Base-by-base conservation (phyloP, 805 yeast genomes). In the Metschnikowia chrysomelidarum region DNA sequence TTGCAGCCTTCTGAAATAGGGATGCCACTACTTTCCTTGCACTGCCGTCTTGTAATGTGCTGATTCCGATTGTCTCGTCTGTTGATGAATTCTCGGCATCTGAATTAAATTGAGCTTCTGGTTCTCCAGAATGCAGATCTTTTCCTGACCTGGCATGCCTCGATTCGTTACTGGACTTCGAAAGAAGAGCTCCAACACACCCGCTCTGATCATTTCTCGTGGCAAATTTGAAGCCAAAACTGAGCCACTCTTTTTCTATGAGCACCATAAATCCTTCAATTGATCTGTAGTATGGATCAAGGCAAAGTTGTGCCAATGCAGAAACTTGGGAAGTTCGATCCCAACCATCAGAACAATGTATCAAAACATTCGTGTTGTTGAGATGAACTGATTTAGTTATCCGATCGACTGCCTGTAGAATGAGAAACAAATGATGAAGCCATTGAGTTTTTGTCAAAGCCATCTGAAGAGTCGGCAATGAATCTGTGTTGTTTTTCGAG, bases 301-400 rank as follows among this genome's bases (percentile, higher is more conserved):
- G 66, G 53, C 96, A 86, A 4, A 93, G 61, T 59, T 91, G 91
- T 16, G 89, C 76, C 42, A 93, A 63, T 2, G 96, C 82, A 5
- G 88, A 73, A 1, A 89, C 76, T 55, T 93, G 98, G 0, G 97
- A 78, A 0, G 98, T 93, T 39, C 98, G 69, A 56, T 93, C 98
- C 98, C 98, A 93, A 1, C 98, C 98, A 64, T 93, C 98, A 1
- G 97, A 87, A 57, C 98, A 93, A 63, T 93, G 98, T 5, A 93
- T 74, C 7, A 93, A 56, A 4, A 91, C 72, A 56, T 91, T 94
- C 13, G 93, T 83, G 43, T 80, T 78, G 57, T 87, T 87, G 49
- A 82, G 76, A 35, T 86, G 85, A 15, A 93, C 73, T n/a, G 91
- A 83, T 52, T 87, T 82, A 17, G 83, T 78, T 30, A 93, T 75